These are phyloP conservation scores for Ettlia oleoabundans DNA, from an alignment of 139 green algal genomes.

Conservation along the genomic window DNA sequence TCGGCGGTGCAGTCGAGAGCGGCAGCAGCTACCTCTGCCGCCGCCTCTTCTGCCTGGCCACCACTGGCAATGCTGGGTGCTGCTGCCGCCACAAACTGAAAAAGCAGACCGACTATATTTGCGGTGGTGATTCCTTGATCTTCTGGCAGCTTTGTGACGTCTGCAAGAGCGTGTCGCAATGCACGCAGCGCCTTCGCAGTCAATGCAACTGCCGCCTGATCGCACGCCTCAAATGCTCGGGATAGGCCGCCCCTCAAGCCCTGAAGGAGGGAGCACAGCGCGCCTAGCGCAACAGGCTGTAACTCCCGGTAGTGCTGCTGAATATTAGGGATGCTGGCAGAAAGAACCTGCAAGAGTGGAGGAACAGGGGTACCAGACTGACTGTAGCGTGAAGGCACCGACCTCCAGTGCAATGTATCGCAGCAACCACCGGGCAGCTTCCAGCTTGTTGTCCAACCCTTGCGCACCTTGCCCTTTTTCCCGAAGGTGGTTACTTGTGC, in stretches of 20 bases:
- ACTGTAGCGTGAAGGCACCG: no score
- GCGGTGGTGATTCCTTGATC: slow-evolving; percentile 23
- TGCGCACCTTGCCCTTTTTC: slow-evolving; percentile 22
- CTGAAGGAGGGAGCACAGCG: slow-evolving; percentile 33
- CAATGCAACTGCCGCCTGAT: background rate
- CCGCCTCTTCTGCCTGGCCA: background rate
- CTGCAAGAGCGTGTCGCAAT: slow-evolving; percentile 6
- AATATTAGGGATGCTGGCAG: slow-evolving; percentile 7
- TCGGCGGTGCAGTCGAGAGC: slow-evolving; percentile 25
- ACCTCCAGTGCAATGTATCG: no score
- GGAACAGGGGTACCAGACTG: background rate
- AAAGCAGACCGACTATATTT: background rate
- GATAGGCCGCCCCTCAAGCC: background rate
- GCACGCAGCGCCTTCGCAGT: background rate
- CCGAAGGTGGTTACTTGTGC: slow-evolving; percentile 9
- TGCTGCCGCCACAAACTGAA: background rate
- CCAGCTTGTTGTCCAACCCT: background rate
- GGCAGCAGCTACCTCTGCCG: background rate
- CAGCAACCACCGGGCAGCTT: background rate
- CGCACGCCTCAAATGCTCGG: background rate
- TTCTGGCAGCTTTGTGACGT: background rate
- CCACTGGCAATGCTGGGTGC: background rate
- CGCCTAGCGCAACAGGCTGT: slow-evolving; percentile 3
- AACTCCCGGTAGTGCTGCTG: background rate
- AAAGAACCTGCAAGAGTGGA: slow-evolving; percentile 26